These are phyloP conservation scores for Volvox carteri DNA, from an alignment of 163 green algal genomes.

Conservation along the genomic window DNA sequence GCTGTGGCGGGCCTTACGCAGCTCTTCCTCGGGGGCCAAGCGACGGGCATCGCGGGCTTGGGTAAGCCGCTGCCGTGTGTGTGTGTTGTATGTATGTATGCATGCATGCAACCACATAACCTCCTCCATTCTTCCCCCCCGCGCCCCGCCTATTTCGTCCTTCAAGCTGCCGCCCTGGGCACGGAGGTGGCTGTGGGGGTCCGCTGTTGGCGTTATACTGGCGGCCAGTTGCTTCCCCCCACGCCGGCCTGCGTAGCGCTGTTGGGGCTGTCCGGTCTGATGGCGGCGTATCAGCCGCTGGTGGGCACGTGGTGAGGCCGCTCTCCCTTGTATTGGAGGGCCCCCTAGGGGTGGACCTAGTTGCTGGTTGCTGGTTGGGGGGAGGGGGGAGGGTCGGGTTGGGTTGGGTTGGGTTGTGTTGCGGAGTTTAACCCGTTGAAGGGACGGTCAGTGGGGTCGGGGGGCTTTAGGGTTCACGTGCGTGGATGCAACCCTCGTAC, in stretches of 20 bases:
- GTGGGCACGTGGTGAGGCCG: slow-evolving; percentile 39
- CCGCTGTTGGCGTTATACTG: neutral
- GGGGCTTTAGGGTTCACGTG: too few species aligned
- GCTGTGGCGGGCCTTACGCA: neutral
- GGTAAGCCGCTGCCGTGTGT: slow-evolving; percentile 14
- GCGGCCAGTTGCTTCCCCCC: neutral
- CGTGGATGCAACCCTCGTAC: neutral
- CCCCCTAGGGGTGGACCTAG: too few species aligned
- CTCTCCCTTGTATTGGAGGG: too few species aligned
- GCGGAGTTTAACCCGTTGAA: too few species aligned
- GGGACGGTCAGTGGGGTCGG: too few species aligned
- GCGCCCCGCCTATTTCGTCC: neutral
- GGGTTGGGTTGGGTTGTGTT: too few species aligned
- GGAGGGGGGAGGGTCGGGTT: too few species aligned
- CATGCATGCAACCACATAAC: neutral
- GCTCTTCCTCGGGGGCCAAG: neutral
- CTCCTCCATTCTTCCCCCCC: neutral
- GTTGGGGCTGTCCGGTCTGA: neutral
- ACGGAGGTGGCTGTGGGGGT: slow-evolving; percentile 38
- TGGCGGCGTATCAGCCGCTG: slow-evolving; percentile 25
- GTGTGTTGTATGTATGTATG: neutral
- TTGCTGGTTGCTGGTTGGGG: neutral
- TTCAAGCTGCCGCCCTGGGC: slow-evolving; percentile 28
- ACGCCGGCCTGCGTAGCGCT: neutral
- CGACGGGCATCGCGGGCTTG: slow-evolving; percentile 26